Base-by-base conservation (phyloP, 371 early-diverging fungal species). In the Lichtheimia corymbifera region DNA sequence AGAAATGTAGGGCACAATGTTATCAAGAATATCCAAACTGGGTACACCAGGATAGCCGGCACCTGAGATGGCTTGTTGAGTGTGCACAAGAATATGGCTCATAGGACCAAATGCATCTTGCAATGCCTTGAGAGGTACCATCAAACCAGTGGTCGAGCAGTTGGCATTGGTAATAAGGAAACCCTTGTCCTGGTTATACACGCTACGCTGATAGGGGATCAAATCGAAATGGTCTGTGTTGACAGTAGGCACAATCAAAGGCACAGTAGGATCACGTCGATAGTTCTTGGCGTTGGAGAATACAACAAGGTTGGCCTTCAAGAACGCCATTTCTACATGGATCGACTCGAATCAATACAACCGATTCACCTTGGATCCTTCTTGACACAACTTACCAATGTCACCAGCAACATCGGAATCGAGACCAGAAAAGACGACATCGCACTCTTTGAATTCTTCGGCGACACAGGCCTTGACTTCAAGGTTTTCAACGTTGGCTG, bases 21-120 rank as follows among this genome's bases (percentile, higher is more conserved):
- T 98, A 72, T 94, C 97, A 61, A 94, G 68, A 58, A 97, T 95
- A 72, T 97, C 98, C 55, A 97, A 77, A 40, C 93, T 91, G 6
- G 93, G 82, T 0, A 97, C 93, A 60, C 98, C 98, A 1, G 98
- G 97, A 77, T 97, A 97, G 22, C 98, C 97, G 4, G 97, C 96
- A 49, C 98, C 93, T 4, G 94, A 94, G 66, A 97, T 90, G 40
- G 98, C 97, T 82, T 98, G 98, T 83, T 96, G 86, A 24, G 97
- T 96, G 35, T 87, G 83, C 47, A 98, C 96, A 15, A 90, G 74
- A 44, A 94, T 86, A 50, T 85, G 84, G 41, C 74, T 71, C 50
- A 96, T 58, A 27, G 92, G 91, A 3, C 96, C 96, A 75, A 93
- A 96, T 22, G 86, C 87, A 67, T 95, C 93, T 73, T 92, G 88